Base-by-base conservation (phyloP, 1,139 yeast genomes). In the Yamadazyma membranifaciens region DNA sequence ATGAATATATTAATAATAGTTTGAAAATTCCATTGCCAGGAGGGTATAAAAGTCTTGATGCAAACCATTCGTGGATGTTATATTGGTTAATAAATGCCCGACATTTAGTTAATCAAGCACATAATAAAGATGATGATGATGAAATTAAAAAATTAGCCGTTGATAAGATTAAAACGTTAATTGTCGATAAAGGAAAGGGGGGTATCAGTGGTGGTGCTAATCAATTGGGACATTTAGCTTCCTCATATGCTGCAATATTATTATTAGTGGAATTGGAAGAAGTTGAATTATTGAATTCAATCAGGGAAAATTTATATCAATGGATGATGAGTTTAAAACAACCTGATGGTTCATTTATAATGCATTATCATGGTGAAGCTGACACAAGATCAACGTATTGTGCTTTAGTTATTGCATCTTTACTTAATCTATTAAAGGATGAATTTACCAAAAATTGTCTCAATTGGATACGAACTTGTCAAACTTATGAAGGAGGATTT, bases 401-500 rank as follows among this genome's bases (percentile, higher is more conserved):
- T 60, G 96, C 85, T 0, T 60, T 94, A 13, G 78, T 82, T n/a
- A 72, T 84, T 6, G 89, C 95, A 0, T 72, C 85, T 0, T 54
- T 91, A 43, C 70, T 91, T 31, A 72, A 79, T 47, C 69, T 89
- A 2, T 38, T 80, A 31, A 83, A 89, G 0, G 79, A 75, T 0
- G 86, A 84, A 44, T 62, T 92, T n/a, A 51, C 63, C 1, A 65
- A 64, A 11, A 78, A 77, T 10, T 73, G 80, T 0, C 68, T 69
- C 1, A 74, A 72, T 9, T 92, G 91, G 82, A 51, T 92, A n/a
- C 52, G 65, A 0, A 50, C 57, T 9, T 88, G 97, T 52, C 98
- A 92, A 60, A 86, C 95, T 0, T 91, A 78, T 60, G 98, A 94
- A 63, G 98, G 99, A 17, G 98, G 98, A 0, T 87, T 91, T 63